Base-by-base conservation (phyloP, 2,329 filamentous ascomycete species). In the Monilinia fructicola region DNA sequence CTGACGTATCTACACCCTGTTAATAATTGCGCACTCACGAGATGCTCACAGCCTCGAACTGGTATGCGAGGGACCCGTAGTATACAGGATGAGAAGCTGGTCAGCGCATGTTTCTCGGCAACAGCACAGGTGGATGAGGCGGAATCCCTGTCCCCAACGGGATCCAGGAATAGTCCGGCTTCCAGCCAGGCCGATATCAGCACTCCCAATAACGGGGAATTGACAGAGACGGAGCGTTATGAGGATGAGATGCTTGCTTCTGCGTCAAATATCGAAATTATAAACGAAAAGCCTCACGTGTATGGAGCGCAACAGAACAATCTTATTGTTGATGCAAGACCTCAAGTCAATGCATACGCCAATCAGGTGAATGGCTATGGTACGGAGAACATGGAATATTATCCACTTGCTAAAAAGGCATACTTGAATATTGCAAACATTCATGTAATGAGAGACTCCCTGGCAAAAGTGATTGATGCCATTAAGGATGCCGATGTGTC, bases 401-500 rank as follows among this genome's bases (percentile, higher is more conserved):
- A 99, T 80, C 92, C 90, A 69, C 94, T 93, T 74, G 92, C 93
- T 21, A 90, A 89, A 67, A 97, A 97, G 78, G 90, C 90, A 40
- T 99, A 96, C 76, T 84, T 99, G 66, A 95, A 92, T 69, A 99
- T 99, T 74, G 94, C 96, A 77, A 99, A 99, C 76, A 98, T 99
- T 68, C 95, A 99, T 75, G 93, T 97, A 69, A 99, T 99, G 95
- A 86, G 95, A 67, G 90, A 90, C 69, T 98, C 94, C 1, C 82
- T 99, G 44, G 89, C 90, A 72, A 94, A 90, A 72, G 90, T 99
- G 26, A 83, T 97, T 64, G 93, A 96, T 70, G 90, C 92, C 3
- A 81, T 99, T 74, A 97, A 96, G 76, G 94, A 98, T 72, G 92
- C 93, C 2, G 95, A 99, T 77, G 84, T 97, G 38, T 91, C 92